Base-by-base conservation (phyloP, 495 filamentous ascomycete species). In the Xylaria nigripes region DNA sequence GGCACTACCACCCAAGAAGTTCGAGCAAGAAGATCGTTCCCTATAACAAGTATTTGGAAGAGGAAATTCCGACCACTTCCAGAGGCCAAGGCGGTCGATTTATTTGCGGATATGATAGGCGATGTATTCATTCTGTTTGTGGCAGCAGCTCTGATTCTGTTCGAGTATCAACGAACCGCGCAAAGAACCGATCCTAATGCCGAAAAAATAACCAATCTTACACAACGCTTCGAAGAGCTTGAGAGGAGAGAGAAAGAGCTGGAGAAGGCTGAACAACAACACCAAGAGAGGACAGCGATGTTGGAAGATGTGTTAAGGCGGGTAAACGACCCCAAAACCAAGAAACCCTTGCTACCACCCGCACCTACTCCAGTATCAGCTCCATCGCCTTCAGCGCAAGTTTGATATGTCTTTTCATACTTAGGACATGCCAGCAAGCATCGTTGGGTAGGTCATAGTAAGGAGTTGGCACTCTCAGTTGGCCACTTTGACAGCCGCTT, bases 71-170 rank as follows among this genome's bases (percentile, higher is more conserved):
- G 92, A 50, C 86, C 94, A 1, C 75, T 99, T 1, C 86, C 88
- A 29, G 94, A 99, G 61, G 80, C 81, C 13, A 96, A 97, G 64
- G 93, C 93, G 5, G 95, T 99, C 24, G 93, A 99, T 65, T 80
- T 90, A 6, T 95, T 95, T 23, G 94, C 93, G 9, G 95, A 94
- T 53, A 95, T 99, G 48, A 85, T 94, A 47, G 89, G 89, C 40
- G 93, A 99, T 61, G 72, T 80, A 1, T 99, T 99, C 65, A 81
- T 99, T 27, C 86, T 97, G 51, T 49, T 81, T 4, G 89, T 97
- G 13, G 94, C 86, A 2, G 82, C 83, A 12, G 78, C 75, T 0
- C 66, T 97, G 60, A 85, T 99, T 38, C 65, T 94, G 1, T 91
- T 86, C 54, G 93, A 99, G 70, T 86, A 84, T 21, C 83, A 80